These are phyloP conservation scores for Suhomyces vadensis DNA, from an alignment of 805 yeast species.

Conservation along the genomic window DNA sequence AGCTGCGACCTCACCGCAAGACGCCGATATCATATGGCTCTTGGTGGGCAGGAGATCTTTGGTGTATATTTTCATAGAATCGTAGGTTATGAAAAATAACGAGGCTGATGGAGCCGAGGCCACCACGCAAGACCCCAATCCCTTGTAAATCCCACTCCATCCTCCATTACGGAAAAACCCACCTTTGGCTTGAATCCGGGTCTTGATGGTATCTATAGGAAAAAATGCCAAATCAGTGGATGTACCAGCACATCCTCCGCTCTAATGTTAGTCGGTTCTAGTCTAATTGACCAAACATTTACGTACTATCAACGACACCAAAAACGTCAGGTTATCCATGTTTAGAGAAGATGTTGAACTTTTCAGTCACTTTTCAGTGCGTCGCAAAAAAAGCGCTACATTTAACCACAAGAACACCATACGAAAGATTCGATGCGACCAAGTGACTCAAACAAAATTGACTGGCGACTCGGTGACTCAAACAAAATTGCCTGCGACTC, in stretches of 20 bases:
- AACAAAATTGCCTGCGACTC: too few relatives aligned
- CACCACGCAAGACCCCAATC: slow-evolving; percentile 88
- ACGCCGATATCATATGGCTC: slow-evolving; percentile 85
- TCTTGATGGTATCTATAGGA: slow-evolving; percentile 94
- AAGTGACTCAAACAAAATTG: too few relatives aligned
- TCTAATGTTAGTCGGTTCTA: slow-evolving; percentile 27
- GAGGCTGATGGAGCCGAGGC: slow-evolving; percentile 85
- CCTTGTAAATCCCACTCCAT: slow-evolving; percentile 85
- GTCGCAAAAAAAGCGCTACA: too few relatives aligned
- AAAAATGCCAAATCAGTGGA: slow-evolving; percentile 92
- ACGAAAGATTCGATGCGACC: too few relatives aligned
- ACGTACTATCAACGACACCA: slow-evolving; percentile 37
- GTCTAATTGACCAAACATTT: neutral
- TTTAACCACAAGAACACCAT: too few relatives aligned
- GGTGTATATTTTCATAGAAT: slow-evolving; percentile 57
- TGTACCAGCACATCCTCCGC: slow-evolving; percentile 97
- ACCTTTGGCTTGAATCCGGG: slow-evolving; percentile 92
- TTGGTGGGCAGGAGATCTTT: slow-evolving; percentile 30
- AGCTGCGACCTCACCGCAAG: slow-evolving; percentile 89
- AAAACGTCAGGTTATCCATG: slow-evolving; percentile 32
- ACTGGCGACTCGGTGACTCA: neutral
- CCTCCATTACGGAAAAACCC: slow-evolving; percentile 95
- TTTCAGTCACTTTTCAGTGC: slow-evolving; percentile 4
- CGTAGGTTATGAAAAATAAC: slow-evolving; percentile 69
- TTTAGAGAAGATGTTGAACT: neutral